Evolutionary conservation across 1,284 basidiomycete genomes (phyloP), one percentile per base, ranked within the genome.

Genomic region (Cronartium quercuum): DNA sequence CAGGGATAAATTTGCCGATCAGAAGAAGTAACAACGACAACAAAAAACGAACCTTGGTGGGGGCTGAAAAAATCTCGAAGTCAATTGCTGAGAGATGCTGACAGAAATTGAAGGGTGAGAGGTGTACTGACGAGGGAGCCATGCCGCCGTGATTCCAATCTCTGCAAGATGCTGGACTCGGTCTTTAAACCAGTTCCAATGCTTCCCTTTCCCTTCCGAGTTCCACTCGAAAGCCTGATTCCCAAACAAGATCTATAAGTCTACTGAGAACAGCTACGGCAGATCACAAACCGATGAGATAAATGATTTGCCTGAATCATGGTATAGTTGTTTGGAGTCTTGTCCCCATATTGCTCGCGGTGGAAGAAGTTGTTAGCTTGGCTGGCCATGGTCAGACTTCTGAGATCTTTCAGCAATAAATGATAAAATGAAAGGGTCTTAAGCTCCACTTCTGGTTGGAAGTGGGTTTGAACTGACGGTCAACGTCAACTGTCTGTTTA

Each of bases 111-210:
- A 35, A 61, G 10, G 10, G 3, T 24, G 6, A n/a, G 58, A 41
- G 24, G 29, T 37, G 55, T 47, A 37, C 80, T 81, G 80, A 76
- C 83, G 84, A 69, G 85, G 84, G 34, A 86, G 76, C 86, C 86
- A 87, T 87, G 91, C 76, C 86, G 85, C 94, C 0, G 93, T 94
- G 79, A 95, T 87, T 34, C 94, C 94, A 79, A 93, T 86, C 41
- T 86, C 84, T 7, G 87, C 87, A 29, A 97, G 86, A 42, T 82
- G 83, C 35, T 90, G 87, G 18, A 90, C 84, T 79, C 94, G 88
- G 9, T 81, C 80, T 79, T 90, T 87, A 65, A 94, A 87, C 82
- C 91, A 88, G 78, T 87, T 86, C 91, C 92, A 97, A 86, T 91
- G 84, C 86, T 82, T 81, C 37, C 85, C 71, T 81, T 83, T 61